These are phyloP conservation scores for Xylaria sp. DNA, from an alignment of 495 filamentous ascomycete species.

Conservation along the genomic window DNA sequence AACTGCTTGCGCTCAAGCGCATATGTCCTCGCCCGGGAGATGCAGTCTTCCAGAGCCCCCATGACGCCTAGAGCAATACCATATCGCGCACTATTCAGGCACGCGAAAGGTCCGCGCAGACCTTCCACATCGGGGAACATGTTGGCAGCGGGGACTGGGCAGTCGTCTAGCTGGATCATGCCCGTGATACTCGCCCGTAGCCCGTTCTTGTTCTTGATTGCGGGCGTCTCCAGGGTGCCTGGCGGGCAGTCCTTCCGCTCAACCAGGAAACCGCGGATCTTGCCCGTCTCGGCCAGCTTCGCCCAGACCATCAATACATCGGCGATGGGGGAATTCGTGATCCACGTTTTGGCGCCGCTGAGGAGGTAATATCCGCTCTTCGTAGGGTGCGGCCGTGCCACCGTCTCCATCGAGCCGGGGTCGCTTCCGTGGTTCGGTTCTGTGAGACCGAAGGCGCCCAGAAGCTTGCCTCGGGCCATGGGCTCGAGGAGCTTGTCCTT, in stretches of 20 bases:
- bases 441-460: conserved; percentile 93
- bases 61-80: conserved; percentile 95
- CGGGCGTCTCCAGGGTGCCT: conserved; percentile 88
- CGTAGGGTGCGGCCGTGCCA: conserved; percentile 81
- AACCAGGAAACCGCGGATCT: conserved; percentile 93
- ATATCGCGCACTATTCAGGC: conserved; percentile 89
- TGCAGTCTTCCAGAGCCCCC: conserved; percentile 91
- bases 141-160: conserved; percentile 86
- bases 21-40: conserved; percentile 81
- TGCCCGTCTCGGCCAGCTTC: conserved; percentile 85
- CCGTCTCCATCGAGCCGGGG: conserved; percentile 93
- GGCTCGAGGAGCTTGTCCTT: conserved; percentile 87
- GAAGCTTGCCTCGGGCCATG: conserved; percentile 84
- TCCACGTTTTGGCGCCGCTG: conserved; percentile 95
- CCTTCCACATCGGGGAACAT: conserved; percentile 95
- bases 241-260: conserved; percentile 82
- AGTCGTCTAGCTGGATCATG: conserved; percentile 95
- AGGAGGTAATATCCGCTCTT: conserved; percentile 86
- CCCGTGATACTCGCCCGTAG: conserved; percentile 93
- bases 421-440: conserved; percentile 98
- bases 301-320: conserved; percentile 95
- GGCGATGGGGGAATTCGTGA: conserved; percentile 95
- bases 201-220: conserved; percentile 94
- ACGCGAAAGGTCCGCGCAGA: conserved; percentile 87
- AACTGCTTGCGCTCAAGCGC: conserved; percentile 93